Evolutionary conservation across 2,329 filamentous ascomycete species (phyloP), one percentile per base, ranked within the genome.

Genomic region (Fusarium metavorans): DNA sequence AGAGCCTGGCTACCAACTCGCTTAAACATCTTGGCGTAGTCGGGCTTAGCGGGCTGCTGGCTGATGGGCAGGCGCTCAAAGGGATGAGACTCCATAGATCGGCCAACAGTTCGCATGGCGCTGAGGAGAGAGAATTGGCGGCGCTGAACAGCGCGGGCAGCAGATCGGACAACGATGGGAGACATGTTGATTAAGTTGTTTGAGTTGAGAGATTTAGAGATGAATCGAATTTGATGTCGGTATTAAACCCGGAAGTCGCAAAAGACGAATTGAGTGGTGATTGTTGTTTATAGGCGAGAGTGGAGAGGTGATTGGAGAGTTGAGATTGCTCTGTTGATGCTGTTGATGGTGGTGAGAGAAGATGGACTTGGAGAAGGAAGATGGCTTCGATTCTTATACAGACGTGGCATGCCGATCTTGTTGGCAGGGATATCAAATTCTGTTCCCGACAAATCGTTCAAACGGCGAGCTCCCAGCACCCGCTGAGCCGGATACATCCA

Each of bases 11-110:
- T 76, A 11, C 79, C 79, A 64, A 80, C 73, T 37, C 81, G 79
- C 77, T 80, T 81, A 54, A 78, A 67, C 68, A 83, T 77, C 62
- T 72, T 77, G 45, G 71, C 76, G 74, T 82, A 84, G 68, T 84
- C 80, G 48, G 76, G 77, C 35, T 64, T 68, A n/a, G 80, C 79
- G 14, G 79, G 56, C 67, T 75, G 74, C 61, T 79, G 78, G 25
- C 75, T 72, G 18, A 72, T 61, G 50, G 82, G 75, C 16, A 82
- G 71, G 57, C 82, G 80, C 74, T 82, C 79, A 56, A 83, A 83
- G 64, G 82, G 81, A 62, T 84, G 82, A 64, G 82, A 50, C 71
- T 84, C 82, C 74, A 82, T 79, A 37, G 79, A 74, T 63, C 81
- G 81, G 41, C 78, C 79, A 39, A 78, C 79, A 39, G 76, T 77